Conservation (phyloP, 2,329 filamentous ascomycete genomes). For the Hymenoscyphus fructigenus region DNA sequence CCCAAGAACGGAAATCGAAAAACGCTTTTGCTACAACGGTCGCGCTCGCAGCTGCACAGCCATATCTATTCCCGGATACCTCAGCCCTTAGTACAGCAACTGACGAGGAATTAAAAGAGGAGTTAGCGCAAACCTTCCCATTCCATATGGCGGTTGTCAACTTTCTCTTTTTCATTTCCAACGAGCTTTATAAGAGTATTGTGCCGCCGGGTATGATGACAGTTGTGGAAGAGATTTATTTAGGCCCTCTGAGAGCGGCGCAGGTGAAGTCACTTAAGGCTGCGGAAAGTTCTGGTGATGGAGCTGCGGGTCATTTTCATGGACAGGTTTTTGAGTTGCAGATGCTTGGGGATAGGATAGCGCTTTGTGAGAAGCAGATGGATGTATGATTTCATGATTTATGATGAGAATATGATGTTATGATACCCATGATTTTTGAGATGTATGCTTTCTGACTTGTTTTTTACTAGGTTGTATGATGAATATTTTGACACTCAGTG, state of each 20-base stretch:
- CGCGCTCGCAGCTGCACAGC: slow-evolving; percentile 59
- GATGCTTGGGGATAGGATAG: slow-evolving; percentile 11
- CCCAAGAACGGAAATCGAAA: slow-evolving; percentile 33
- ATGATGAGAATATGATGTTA: neutral
- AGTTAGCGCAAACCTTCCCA: slow-evolving; percentile 50
- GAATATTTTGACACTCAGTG: neutral
- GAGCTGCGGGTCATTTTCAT: neutral
- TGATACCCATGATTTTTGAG: neutral
- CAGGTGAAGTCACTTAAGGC: slow-evolving; percentile 36
- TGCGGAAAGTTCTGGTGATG: slow-evolving; percentile 10
- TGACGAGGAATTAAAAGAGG: slow-evolving; percentile 47
- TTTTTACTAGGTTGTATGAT: neutral
- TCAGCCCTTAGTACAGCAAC: slow-evolving; percentile 46
- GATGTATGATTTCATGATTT: slow-evolving; percentile 1
- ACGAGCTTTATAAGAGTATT: slow-evolving; percentile 46
- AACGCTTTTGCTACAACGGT: slow-evolving; percentile 51
- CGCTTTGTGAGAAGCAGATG: neutral
- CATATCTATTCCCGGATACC: slow-evolving; percentile 59
- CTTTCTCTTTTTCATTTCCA: slow-evolving; percentile 58
- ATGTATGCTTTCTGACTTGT: neutral
- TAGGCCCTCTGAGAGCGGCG: slow-evolving; percentile 51
- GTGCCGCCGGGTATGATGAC: slow-evolving; percentile 56
- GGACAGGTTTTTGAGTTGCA: slow-evolving; percentile 4
- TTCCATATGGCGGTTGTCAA: slow-evolving; percentile 61
- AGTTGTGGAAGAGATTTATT: slow-evolving; percentile 58